These are phyloP conservation scores for Ophiostoma sp. DNA, from an alignment of 2,329 filamentous ascomycete species.

Conservation along the genomic window DNA sequence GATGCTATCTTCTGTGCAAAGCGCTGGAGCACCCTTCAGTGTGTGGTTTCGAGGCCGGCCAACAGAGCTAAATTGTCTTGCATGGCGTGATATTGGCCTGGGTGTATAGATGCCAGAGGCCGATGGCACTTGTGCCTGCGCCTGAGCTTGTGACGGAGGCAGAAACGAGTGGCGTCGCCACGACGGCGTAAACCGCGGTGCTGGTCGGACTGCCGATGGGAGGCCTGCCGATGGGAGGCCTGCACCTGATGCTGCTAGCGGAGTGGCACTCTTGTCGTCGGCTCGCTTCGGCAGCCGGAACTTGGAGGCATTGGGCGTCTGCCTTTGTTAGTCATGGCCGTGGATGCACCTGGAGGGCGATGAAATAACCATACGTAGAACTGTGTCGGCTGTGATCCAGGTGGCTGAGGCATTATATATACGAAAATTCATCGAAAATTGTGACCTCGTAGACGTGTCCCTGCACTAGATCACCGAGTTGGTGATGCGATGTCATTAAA, in stretches of 20 bases:
- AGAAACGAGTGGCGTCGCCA: slow-evolving; percentile 11
- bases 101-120: not conserved
- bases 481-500: not conserved
- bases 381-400: slow-evolving; percentile 15
- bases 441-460: too few relatives aligned
- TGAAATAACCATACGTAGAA: slow-evolving; percentile 9
- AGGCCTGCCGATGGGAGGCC: not conserved
- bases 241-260: not conserved
- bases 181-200: slow-evolving; percentile 22
- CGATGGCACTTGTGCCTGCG: not conserved
- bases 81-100: not conserved
- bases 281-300: slow-evolving; percentile 3
- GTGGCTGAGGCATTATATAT: slow-evolving; percentile 7
- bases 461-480: not conserved
- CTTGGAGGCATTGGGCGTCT: slow-evolving; percentile 16
- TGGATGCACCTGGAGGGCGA: too few relatives aligned
- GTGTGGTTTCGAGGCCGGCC: not conserved
- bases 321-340: not conserved
- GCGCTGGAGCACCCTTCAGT: not conserved
- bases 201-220: slow-evolving; percentile 18
- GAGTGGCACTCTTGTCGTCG: not conserved
- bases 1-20: slow-evolving; percentile 17
- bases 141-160: slow-evolving; percentile 5
- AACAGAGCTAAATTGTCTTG: slow-evolving; percentile 6
- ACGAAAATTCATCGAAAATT: not conserved